These are phyloP conservation scores for Thermoascus crustaceus DNA, from an alignment of 2,329 filamentous ascomycete genomes.

Conservation along the genomic window DNA sequence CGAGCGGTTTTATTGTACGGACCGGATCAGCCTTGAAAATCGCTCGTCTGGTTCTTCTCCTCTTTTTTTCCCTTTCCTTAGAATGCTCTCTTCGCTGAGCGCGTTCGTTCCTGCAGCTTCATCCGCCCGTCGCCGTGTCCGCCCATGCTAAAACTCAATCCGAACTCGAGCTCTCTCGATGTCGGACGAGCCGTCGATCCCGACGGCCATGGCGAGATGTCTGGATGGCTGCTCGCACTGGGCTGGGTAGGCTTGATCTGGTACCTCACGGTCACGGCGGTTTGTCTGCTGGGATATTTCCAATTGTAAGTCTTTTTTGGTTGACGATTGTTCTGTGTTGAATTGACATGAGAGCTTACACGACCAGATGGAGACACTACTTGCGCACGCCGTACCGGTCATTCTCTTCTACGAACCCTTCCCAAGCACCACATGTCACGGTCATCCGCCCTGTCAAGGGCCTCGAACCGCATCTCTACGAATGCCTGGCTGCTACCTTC, in stretches of 20 bases:
- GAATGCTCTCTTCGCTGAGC: constrained; percentile 3
- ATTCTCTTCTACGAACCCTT: constrained; percentile 26
- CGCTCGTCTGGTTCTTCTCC: not conserved
- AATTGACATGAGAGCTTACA: constrained; percentile 8
- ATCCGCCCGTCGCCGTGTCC: constrained; percentile 1
- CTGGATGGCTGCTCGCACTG: constrained; percentile 30
- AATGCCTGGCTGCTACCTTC: constrained; percentile 83
- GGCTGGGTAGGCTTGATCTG: constrained; percentile 45
- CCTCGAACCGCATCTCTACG: constrained; percentile 79
- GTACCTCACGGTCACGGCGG: constrained; percentile 47
- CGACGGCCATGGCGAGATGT: constrained; percentile 9
- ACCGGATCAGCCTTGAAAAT: no score
- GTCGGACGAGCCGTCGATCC: no score
- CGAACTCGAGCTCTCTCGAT: constrained; percentile 8
- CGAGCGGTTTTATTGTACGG: no score
- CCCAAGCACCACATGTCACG: constrained; percentile 69
- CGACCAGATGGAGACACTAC: constrained; percentile 47
- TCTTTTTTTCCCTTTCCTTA: not conserved
- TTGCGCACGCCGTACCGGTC: constrained; percentile 38
- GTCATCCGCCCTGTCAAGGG: constrained; percentile 91
- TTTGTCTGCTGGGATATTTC: constrained; percentile 51
- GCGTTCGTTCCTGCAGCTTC: not conserved
- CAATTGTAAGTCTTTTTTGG: constrained; percentile 44
- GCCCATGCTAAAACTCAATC: constrained; percentile 12
- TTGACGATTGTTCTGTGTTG: constrained; percentile 4